Base-by-base conservation (phyloP, 352 stramenopile genomes). In the Pythium volutum region DNA sequence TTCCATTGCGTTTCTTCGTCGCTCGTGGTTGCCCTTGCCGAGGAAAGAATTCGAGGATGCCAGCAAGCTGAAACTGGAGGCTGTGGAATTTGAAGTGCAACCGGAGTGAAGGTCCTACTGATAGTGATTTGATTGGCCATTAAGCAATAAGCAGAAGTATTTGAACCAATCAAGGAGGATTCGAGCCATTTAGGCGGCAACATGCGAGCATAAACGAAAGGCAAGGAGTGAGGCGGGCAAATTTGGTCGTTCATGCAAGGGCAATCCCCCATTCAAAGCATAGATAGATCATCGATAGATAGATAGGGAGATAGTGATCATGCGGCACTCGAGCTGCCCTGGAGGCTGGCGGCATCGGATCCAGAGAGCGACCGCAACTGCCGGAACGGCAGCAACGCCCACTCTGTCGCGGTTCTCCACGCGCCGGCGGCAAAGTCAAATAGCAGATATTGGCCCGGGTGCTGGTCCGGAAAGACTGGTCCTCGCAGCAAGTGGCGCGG, bases 351-450 rank as follows among this genome's bases (percentile, higher is more conserved):
- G 12, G 45, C 62, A 16, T 63, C 57, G 10, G 64, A 70, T 22
- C 55, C 41, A 2, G 65, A 72, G 7, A 66, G 23, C 26, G 66
- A 73, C 11, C 66, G 45, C 20, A 73, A 61, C 6, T 62, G 55
- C 7, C 66, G 61, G 51, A 73, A 66, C 0, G 66, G 66, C 2
- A 52, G 41, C n/a, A 69, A n/a, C 27, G 66, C 66, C 66, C 66
- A 73, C 47, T 62, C 56, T 2, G 66, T 70, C 11, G 66, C 66
- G 10, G 61, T 70, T 27, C 63, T 66, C 66, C 76, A 87, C 26
- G 70, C 80, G 18, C 76, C 80, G 7, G 76, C 80, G 0, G 77
- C 77, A 51, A 77, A 81, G 48, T 85, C 77, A 48, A 84, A 83
- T 16, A 88, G 67, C 25, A 75, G 56, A 39, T 41, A 79, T 42